phyloP scores from a whole-genome alignment of 495 filamentous ascomycete species.

The Corynascus novoguineensis region DNA sequence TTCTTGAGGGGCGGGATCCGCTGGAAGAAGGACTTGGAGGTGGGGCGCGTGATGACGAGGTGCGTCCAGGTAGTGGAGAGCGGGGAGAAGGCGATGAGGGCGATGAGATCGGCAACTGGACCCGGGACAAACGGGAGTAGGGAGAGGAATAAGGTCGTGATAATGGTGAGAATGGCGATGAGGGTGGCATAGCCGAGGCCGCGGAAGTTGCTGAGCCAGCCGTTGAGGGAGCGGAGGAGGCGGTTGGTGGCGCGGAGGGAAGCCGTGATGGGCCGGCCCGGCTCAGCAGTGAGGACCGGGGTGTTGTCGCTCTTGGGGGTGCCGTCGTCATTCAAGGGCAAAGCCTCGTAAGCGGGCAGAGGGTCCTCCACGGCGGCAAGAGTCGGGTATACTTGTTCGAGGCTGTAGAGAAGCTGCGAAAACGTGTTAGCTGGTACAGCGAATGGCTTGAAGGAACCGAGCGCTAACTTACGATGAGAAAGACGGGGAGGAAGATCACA shows the following conservation, averaged over 20 bases:
- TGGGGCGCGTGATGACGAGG: slow-evolving; percentile 40
- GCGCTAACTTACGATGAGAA: slow-evolving; percentile 31
- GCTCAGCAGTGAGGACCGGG: slow-evolving; percentile 18
- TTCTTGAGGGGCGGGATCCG: slow-evolving; percentile 42
- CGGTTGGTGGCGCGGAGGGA: slow-evolving; percentile 41
- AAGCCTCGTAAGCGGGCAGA: slow-evolving; percentile 43
- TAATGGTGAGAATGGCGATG: slow-evolving; percentile 14
- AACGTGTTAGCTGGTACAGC: background rate
- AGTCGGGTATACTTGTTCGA: slow-evolving; percentile 36
- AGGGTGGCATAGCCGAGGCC: slow-evolving; percentile 32
- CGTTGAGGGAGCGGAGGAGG: slow-evolving; percentile 32
- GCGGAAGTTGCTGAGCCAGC: slow-evolving; percentile 39
- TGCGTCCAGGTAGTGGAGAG: slow-evolving; percentile 41
- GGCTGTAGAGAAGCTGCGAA: slow-evolving; percentile 36
- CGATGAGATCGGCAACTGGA: slow-evolving; percentile 31
- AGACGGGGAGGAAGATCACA: slow-evolving; percentile 37
- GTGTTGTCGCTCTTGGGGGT: slow-evolving; percentile 22
- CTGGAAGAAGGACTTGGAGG: slow-evolving; percentile 34
- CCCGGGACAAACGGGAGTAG: slow-evolving; percentile 18
- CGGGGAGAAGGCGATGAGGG: slow-evolving; percentile 33
- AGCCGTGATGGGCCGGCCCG: slow-evolving; percentile 34
- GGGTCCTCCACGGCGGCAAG: slow-evolving; percentile 48
- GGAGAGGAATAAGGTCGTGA: slow-evolving; percentile 22
- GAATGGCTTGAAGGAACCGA: background rate
- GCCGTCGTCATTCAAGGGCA: slow-evolving; percentile 33